Evolutionary conservation across 2,329 filamentous ascomycete genomes (phyloP).

Genomic region (Phialophora tarda): DNA sequence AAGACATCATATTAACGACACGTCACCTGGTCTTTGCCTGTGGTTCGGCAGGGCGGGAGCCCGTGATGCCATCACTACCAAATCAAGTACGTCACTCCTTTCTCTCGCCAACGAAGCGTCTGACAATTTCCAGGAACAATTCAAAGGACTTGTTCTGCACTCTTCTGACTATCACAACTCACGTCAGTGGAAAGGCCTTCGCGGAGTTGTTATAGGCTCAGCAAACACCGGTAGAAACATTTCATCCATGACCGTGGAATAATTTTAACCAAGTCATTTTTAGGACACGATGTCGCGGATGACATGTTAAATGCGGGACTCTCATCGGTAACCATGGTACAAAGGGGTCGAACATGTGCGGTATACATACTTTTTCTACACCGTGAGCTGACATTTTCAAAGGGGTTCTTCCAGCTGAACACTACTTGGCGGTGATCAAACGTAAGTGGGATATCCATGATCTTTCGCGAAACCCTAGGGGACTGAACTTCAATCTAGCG

Average conservation of each 20-base stretch:
- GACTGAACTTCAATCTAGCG: not conserved
- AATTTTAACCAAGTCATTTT: not conserved
- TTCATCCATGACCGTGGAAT: no score
- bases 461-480: not conserved
- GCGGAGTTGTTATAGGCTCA: not conserved
- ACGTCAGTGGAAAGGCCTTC: not conserved
- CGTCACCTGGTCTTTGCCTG: not conserved
- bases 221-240: not conserved
- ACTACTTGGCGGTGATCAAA: not conserved
- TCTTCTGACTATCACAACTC: not conserved
- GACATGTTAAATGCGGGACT: conserved; percentile 53
- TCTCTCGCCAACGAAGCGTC: not conserved
- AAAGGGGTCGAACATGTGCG: conserved; percentile 49
- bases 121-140: not conserved
- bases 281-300: conserved; percentile 55
- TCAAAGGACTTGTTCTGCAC: not conserved
- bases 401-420: not conserved
- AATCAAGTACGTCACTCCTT: not conserved
- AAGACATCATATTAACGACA: not conserved
- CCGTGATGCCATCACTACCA: not conserved
- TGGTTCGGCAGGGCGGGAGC: not conserved
- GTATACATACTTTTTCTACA: not conserved
- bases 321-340: conserved; percentile 54
- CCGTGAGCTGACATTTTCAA: no score
- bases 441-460: conserved; percentile 41